Evolutionary conservation across 192 early-diverging fungal species (phyloP).

Genomic region (Gigaspora rosea): DNA sequence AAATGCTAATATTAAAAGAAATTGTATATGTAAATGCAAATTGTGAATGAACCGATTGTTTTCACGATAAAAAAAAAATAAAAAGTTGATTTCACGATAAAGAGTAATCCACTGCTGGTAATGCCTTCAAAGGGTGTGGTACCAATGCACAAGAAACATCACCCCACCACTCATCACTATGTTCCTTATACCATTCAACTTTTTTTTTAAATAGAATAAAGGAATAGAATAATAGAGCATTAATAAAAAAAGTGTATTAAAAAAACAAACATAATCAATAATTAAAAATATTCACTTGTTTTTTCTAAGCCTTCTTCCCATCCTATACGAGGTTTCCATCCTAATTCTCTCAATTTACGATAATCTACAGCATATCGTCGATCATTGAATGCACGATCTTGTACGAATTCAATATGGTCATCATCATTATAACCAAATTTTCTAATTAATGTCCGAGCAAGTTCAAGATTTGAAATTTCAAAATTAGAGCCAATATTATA

Average conservation of each 20-base stretch:
- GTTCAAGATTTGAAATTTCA: constrained; percentile 70
- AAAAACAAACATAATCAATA: background rate
- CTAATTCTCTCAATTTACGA: constrained; percentile 64
- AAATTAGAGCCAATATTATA: constrained; percentile 78
- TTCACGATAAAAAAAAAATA: too few relatives aligned
- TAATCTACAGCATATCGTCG: constrained; percentile 73
- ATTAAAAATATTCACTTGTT: constrained; percentile 57
- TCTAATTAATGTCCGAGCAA: constrained; percentile 60
- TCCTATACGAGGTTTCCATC: constrained; percentile 63
- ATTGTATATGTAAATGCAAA: too few relatives aligned
- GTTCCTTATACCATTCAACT: constrained; percentile 61
- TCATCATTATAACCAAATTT: constrained; percentile 46
- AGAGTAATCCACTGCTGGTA: background rate
- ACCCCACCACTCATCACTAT: constrained; percentile 60
- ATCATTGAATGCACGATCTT: constrained; percentile 80
- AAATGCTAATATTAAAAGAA: too few relatives aligned
- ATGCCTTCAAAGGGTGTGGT: constrained; percentile 51
- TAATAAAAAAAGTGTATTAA: background rate
- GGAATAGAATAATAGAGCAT: background rate
- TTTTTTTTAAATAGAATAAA: background rate
- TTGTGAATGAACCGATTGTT: too few relatives aligned
- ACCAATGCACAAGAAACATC: constrained; percentile 59
- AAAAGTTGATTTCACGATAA: background rate
- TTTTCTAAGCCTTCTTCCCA: constrained; percentile 66
- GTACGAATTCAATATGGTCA: constrained; percentile 64